Evolutionary conservation across 441 rosid genomes (phyloP).

Genomic region (Dalechampia spathulata): DNA sequence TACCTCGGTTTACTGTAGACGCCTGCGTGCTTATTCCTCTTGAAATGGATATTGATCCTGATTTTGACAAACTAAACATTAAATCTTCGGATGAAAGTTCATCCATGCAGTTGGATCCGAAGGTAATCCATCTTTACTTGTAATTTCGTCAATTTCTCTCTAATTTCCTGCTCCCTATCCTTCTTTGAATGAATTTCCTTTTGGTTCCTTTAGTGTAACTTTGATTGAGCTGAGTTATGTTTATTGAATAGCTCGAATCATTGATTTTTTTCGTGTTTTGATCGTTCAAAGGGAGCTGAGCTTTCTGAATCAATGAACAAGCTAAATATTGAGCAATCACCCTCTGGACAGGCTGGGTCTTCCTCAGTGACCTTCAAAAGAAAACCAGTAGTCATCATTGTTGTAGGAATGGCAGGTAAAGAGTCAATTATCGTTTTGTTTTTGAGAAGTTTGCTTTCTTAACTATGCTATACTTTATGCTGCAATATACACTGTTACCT

Average conservation of each 20-base stretch:
- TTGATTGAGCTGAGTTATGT: too few relatives aligned
- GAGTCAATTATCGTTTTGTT: not conserved
- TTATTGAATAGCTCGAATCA: not conserved
- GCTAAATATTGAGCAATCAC: constrained; percentile 34
- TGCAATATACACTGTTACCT: not conserved
- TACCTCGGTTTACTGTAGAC: too few relatives aligned
- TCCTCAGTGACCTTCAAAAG: constrained; percentile 54
- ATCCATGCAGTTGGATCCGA: constrained; percentile 41
- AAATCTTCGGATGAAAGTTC: constrained; percentile 28
- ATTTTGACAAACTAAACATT: constrained; percentile 16
- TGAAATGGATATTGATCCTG: constrained; percentile 48
- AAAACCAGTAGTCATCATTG: constrained; percentile 79
- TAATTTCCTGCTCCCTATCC: too few relatives aligned
- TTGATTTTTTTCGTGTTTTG: constrained; percentile 9
- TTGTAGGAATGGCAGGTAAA: constrained; percentile 94
- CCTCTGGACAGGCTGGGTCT: constrained; percentile 27
- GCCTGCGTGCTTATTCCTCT: too few relatives aligned
- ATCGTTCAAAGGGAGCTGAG: constrained; percentile 28
- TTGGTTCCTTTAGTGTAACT: too few relatives aligned
- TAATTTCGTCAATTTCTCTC: too few relatives aligned
- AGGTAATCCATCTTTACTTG: constrained; percentile 22
- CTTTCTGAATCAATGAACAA: constrained; percentile 59
- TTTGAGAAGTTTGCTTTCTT: too few relatives aligned
- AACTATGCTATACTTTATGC: not conserved
- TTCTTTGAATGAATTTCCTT: too few relatives aligned